Conservation (phyloP, 768 basidiomycete species). For the Termitomyces titanicus region DNA sequence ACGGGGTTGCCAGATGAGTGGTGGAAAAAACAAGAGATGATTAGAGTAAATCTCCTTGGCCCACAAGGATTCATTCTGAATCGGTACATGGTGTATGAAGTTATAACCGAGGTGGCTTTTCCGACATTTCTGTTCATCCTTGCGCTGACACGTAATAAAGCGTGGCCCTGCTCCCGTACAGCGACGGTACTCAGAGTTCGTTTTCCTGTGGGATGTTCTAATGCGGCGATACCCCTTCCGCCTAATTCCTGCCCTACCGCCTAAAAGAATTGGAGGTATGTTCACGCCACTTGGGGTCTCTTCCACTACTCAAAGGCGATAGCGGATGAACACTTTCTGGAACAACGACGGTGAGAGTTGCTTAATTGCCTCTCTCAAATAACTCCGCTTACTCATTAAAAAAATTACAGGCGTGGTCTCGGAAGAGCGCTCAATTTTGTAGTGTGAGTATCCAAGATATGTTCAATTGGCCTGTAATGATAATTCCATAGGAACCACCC, state of each 20-base stretch:
- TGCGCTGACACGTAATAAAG: constrained; percentile 28
- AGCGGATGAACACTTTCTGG: constrained; percentile 90
- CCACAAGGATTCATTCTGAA: constrained; percentile 92
- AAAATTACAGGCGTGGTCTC: constrained; percentile 63
- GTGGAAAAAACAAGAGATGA: constrained; percentile 82
- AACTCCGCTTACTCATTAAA: not conserved
- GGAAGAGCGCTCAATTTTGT: constrained; percentile 76
- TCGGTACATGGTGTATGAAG: constrained; percentile 81
- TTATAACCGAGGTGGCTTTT: constrained; percentile 69
- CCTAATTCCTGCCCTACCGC: constrained; percentile 80
- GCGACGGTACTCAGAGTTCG: constrained; percentile 92
- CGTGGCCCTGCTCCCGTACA: constrained; percentile 60
- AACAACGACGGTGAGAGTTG: constrained; percentile 68
- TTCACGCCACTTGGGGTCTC: constrained; percentile 13
- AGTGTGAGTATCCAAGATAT: constrained; percentile 42
- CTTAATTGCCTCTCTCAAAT: not conserved
- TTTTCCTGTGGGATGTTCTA: constrained; percentile 85
- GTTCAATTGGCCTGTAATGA: not conserved
- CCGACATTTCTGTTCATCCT: not conserved
- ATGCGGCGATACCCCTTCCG: constrained; percentile 91
- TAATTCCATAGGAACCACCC: constrained; percentile 75
- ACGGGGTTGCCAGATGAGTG: constrained; percentile 75
- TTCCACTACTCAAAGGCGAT: constrained; percentile 4
- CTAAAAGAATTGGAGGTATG: constrained; percentile 89
- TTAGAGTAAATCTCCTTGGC: constrained; percentile 70